Percentiles rank a stretch among this genome's conserved stretches.
phyloP scores from a whole-genome alignment of 2,329 filamentous ascomycete species.

The Colletotrichum tropicale region DNA sequence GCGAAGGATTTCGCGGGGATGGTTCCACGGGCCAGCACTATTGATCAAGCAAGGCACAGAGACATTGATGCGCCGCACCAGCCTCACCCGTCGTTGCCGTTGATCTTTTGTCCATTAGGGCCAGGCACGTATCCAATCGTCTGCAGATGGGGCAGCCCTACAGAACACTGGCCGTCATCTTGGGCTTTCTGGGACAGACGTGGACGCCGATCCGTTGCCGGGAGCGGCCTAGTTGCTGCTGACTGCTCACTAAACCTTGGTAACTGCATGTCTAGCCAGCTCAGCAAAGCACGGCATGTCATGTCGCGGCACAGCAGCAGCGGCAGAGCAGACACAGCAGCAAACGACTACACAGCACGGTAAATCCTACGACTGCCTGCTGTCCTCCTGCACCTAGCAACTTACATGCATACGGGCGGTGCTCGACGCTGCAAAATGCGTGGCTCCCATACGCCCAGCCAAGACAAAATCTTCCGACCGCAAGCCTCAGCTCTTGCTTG shows the following conservation, averaged over 20 bases:
- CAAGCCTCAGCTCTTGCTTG: not conserved
- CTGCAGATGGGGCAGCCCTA: not conserved
- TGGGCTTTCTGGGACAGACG: not conserved
- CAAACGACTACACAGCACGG: not conserved
- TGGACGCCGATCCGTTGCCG: not conserved
- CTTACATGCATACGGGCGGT: not conserved
- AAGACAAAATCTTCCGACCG: not conserved
- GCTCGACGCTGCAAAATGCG: not conserved
- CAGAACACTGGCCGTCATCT: not conserved
- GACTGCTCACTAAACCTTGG: not conserved
- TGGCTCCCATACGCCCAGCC: slow-evolving; percentile 1
- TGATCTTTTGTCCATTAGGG: not conserved
- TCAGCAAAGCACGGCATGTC: not conserved
- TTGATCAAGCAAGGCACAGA: not conserved
- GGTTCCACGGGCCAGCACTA: not conserved
- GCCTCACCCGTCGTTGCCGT: not conserved
- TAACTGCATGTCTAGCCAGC: not conserved
- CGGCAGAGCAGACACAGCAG: not conserved
- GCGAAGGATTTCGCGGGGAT: not conserved
- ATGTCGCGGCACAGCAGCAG: not conserved
- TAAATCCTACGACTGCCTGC: not conserved
- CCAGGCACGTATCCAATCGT: not conserved
- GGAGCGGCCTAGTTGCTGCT: not conserved
- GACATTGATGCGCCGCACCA: not conserved
- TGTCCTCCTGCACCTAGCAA: not conserved